Evolutionary conservation across 2,329 filamentous ascomycete species (phyloP), one percentile per base, ranked within the genome.

Genomic region (Aspergillus ibericus): DNA sequence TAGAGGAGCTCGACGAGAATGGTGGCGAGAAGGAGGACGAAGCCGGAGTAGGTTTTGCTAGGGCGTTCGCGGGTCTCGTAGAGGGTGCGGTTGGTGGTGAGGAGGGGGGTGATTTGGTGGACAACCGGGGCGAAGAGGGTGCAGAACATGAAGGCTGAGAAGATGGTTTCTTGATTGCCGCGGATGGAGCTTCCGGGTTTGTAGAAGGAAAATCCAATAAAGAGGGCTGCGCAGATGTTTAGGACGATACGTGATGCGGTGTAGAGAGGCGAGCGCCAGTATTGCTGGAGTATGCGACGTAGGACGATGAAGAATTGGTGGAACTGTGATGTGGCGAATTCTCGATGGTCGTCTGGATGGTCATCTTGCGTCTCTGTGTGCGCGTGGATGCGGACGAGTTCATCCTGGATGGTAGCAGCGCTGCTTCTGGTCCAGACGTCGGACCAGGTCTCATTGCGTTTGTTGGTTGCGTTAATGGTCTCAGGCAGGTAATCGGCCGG

Each of bases 41-140:
- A 87, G 91, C 92, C 96, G 54, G 86, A 87, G 77, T 96, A 96
- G 0, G 90, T 86, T 78, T 93, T 93, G 58, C 88, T 90, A 0
- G 91, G 91, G 1, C 91, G 87, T 77, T 96, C 92, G 55, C 91
- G 90, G 40, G 89, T 89, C 74, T 96, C 91, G 75, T 95, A 96
- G 0, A 96, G 80, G 8, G 88, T 85, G 53, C 92, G 86, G 70
- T 95, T 90, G 15, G 87, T 87, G 66, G 95, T 88, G 67, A 96
- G 96, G 63, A 91, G 86, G 1, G 92, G 91, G 88, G 95, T 93
- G 50, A 73, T 68, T 70, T 83, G 73, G 53, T 74, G 69, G 25
- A 72, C 65, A 6, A 76, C 52, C 0, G 70, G 66, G 7, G 67
- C 66, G 63, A 95, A 93, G 68, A 95, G 85, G 35, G 88, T 92